Percentiles rank a stretch among this genome's conserved stretches.
These are phyloP conservation scores for Borovskyia barvae DNA, from an alignment of 208 protist species.

Conservation along the genomic window DNA sequence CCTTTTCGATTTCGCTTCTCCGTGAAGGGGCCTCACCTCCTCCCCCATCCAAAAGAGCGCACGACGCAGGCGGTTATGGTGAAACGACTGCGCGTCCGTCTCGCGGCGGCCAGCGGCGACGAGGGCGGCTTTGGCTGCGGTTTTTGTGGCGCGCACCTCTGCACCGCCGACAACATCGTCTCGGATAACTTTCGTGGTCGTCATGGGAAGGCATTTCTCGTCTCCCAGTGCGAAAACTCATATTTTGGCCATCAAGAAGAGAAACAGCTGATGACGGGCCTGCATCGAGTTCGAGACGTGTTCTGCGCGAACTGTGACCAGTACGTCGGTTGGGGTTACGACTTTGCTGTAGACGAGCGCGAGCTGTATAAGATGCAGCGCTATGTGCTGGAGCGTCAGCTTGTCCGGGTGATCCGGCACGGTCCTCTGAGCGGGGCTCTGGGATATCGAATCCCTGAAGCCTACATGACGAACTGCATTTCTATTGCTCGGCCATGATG, in stretches of 20 bases:
- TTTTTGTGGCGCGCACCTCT: constrained; percentile 71
- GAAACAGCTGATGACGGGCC: constrained; percentile 77
- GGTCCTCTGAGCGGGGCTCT: constrained; percentile 14
- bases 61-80: constrained; percentile 32
- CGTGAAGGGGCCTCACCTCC: too few relatives aligned
- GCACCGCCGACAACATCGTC: constrained; percentile 56
- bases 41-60: too few relatives aligned
- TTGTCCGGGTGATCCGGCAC: constrained; percentile 38
- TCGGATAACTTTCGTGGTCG: constrained; percentile 72
- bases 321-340: constrained; percentile 81
- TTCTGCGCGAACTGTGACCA: constrained; percentile 75
- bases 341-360: constrained; percentile 74
- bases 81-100: constrained; percentile 35
- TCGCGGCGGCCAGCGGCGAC: constrained; percentile 27
- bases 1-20: too few relatives aligned
- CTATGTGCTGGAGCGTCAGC: constrained; percentile 70
- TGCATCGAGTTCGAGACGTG: constrained; percentile 74
- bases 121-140: constrained; percentile 62
- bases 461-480: constrained; percentile 2
- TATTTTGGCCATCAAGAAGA: constrained; percentile 75
- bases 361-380: constrained; percentile 79
- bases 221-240: constrained; percentile 70
- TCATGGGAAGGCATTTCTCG: constrained; percentile 67
- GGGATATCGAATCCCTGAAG: constrained; percentile 9
- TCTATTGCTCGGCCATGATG: constrained; percentile 8